These are phyloP conservation scores for Botrytis pseudocinerea DNA, from an alignment of 2,329 filamentous ascomycete genomes.

Conservation along the genomic window DNA sequence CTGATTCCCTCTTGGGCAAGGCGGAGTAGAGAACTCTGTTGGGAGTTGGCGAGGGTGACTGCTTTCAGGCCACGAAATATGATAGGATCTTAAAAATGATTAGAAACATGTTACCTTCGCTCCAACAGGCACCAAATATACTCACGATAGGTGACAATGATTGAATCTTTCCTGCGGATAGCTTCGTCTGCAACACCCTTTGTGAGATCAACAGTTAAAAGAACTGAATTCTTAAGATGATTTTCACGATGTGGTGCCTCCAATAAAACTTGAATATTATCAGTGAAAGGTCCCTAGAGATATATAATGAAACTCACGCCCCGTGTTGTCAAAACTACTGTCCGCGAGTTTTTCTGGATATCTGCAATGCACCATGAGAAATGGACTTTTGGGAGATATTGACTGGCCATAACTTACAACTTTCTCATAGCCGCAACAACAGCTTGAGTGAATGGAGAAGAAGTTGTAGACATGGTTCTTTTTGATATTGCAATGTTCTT, in stretches of 20 bases:
- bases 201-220: conserved; percentile 90
- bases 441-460: conserved; percentile 55
- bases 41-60: conserved; percentile 78
- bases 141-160: conserved; percentile 87
- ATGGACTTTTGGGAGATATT: background rate
- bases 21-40: conserved; percentile 81
- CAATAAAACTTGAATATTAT: conserved; percentile 56
- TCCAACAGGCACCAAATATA: conserved; percentile 23
- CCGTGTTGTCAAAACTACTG: conserved; percentile 94
- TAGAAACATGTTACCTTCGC: conserved; percentile 8
- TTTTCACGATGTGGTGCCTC: conserved; percentile 65
- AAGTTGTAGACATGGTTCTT: conserved; percentile 33
- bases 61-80: conserved; percentile 94
- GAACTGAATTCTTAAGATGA: conserved; percentile 63
- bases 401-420: conserved; percentile 57
- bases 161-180: conserved; percentile 70
- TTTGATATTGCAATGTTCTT: conserved; percentile 25
- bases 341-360: conserved; percentile 91
- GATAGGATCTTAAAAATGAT: conserved; percentile 70
- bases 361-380: conserved; percentile 47
- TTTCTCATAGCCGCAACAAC: conserved; percentile 79
- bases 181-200: conserved; percentile 87
- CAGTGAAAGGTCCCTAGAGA: conserved; percentile 15
- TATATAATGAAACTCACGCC: conserved; percentile 48
- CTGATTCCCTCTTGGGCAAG: conserved; percentile 86